Conservation (phyloP, 2,329 filamentous ascomycete species). For the Stemphylium beticola region DNA sequence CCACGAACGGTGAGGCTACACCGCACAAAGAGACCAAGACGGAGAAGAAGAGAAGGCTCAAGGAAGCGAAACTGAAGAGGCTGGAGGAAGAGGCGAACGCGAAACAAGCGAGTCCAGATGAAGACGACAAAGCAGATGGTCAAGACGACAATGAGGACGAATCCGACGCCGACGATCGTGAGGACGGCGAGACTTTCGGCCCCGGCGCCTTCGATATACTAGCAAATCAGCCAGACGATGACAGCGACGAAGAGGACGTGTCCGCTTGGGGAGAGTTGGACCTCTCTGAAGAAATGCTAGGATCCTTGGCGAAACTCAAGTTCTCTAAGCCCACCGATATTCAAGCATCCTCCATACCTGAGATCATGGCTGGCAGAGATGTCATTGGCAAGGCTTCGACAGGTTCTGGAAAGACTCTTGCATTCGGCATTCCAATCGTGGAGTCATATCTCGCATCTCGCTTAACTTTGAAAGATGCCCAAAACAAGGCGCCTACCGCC, state of each 20-base stretch:
- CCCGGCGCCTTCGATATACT: constrained; percentile 62
- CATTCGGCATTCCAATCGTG: constrained; percentile 91
- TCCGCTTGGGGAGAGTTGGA: constrained; percentile 79
- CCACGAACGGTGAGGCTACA: constrained; percentile 38
- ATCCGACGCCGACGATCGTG: constrained; percentile 25
- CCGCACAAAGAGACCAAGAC: constrained; percentile 19
- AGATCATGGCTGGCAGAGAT: constrained; percentile 82
- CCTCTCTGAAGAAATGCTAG: constrained; percentile 73
- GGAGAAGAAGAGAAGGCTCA: constrained; percentile 21
- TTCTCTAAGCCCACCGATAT: constrained; percentile 84
- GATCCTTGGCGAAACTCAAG: constrained; percentile 77
- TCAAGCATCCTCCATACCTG: constrained; percentile 79
- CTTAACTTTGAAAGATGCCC: constrained; percentile 43
- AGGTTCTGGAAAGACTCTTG: constrained; percentile 94
- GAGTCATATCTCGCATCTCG: constrained; percentile 72
- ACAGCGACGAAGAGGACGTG: constrained; percentile 69
- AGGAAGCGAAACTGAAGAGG: constrained; percentile 26
- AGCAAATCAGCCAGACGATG: constrained; percentile 57
- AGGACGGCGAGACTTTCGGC: constrained; percentile 36
- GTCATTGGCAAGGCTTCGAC: constrained; percentile 96
- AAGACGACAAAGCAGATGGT: constrained; percentile 9
- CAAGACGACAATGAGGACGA: constrained; percentile 28
- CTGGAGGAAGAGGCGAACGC: constrained; percentile 36
- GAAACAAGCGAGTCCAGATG: constrained; percentile 2
- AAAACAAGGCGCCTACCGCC: constrained; percentile 58